Conservation (phyloP, 306 rosid species). For the Begonia peltatifolia region DNA sequence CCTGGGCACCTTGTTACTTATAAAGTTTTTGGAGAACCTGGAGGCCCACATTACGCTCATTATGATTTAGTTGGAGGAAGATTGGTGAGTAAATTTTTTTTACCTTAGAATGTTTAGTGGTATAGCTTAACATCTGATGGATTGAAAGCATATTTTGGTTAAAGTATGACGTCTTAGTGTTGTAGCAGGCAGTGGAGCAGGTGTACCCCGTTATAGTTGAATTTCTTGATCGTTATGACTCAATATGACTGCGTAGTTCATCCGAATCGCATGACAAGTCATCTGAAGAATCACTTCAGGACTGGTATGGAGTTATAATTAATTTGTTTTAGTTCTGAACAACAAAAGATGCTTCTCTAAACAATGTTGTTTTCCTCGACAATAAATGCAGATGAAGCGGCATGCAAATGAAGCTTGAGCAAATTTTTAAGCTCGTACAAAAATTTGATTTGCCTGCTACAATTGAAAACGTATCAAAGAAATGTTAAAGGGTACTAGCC, state of each 20-base stretch:
- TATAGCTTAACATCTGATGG: too few species aligned
- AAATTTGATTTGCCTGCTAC: too few species aligned
- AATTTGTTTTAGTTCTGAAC: background rate
- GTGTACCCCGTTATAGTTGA: slow-evolving; percentile 70
- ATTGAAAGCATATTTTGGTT: background rate
- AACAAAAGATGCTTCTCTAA: slow-evolving; percentile 14
- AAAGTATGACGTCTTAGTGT: background rate
- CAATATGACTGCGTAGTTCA: slow-evolving; percentile 16
- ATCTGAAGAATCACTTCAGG: background rate
- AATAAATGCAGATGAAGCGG: too few species aligned
- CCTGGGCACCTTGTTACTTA: slow-evolving; percentile 71
- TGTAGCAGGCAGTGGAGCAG: slow-evolving; percentile 67
- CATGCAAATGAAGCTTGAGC: too few species aligned
- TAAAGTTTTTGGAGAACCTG: slow-evolving; percentile 61
- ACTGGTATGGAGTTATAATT: background rate
- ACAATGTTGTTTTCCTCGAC: slow-evolving; percentile 7
- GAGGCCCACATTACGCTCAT: slow-evolving; percentile 94
- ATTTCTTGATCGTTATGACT: slow-evolving; percentile 53
- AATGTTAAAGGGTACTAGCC: too few species aligned
- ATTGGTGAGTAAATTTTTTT: slow-evolving; percentile 32
- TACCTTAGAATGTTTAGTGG: background rate
- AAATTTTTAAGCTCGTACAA: too few species aligned
- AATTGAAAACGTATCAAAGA: too few species aligned
- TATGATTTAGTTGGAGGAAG: slow-evolving; percentile 99
- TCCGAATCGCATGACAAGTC: background rate